A percentile compares a stretch with the other conserved stretches of the same genome.
Conservation (phyloP, 1,139 yeast genomes). For the Kodamaea suecica region DNA sequence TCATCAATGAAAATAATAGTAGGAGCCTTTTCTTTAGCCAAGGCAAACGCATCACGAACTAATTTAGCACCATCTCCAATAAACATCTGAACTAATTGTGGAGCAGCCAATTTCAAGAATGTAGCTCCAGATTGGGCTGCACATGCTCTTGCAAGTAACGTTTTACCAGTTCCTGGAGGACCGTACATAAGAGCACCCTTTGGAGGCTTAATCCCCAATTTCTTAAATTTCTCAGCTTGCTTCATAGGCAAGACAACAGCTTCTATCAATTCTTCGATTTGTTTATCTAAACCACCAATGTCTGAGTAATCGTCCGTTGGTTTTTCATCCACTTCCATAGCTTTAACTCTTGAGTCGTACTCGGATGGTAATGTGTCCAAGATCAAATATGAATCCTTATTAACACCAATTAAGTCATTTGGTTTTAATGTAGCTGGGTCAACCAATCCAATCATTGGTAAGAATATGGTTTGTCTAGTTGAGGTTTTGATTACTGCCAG, state of each 20-base stretch:
- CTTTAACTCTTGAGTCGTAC: constrained; percentile 95
- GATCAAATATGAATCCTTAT: constrained; percentile 91
- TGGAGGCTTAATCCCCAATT: constrained; percentile 92
- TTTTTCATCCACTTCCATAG: constrained; percentile 98
- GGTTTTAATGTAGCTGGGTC: constrained; percentile 88
- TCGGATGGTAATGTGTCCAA: constrained; percentile 95
- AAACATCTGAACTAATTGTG: constrained; percentile 97
- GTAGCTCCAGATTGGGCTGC: constrained; percentile 99
- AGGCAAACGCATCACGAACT: constrained; percentile 97
- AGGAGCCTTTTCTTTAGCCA: constrained; percentile 98
- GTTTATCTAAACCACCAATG: constrained; percentile 97
- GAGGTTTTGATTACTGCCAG: constrained; percentile 97
- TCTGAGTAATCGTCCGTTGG: constrained; percentile 97
- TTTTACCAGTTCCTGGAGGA: constrained; percentile 99
- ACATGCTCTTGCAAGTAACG: constrained; percentile 95
- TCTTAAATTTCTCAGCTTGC: constrained; percentile 93
- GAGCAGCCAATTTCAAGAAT: constrained; percentile 93
- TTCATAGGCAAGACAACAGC: constrained; percentile 99
- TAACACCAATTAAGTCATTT: constrained; percentile 95
- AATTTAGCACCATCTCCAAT: constrained; percentile 99
- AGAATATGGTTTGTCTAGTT: constrained; percentile 93
- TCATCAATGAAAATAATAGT: constrained; percentile 97
- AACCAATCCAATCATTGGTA: constrained; percentile 93
- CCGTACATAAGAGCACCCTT: constrained; percentile 99
- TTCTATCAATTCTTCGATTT: constrained; percentile 95